phyloP scores from a whole-genome alignment of 192 early-diverging fungal genomes.

The Coemansia sp. region DNA sequence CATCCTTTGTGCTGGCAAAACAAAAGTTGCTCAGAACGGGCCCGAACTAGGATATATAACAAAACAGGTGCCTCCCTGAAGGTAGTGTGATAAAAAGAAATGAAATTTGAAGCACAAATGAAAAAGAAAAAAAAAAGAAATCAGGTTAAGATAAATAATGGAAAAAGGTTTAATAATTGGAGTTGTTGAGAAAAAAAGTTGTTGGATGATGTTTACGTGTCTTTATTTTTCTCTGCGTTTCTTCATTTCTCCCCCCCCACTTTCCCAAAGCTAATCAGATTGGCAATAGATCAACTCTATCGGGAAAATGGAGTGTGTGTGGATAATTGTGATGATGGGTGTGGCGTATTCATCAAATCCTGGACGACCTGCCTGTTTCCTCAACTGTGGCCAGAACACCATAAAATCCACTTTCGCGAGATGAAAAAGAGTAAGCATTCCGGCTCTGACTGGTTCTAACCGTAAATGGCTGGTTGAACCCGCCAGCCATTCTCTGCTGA shows the following conservation, averaged over 20 bases:
- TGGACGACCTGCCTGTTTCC: neutral
- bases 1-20: conserved; percentile 7
- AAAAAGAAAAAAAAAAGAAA: conserved; percentile 1
- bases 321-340: no score
- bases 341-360: no score
- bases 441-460: neutral
- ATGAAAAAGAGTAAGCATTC: neutral
- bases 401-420: conserved; percentile 11
- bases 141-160: neutral
- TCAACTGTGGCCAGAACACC: neutral
- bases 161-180: neutral
- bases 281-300: no score
- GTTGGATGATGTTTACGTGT: no score
- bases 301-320: no score
- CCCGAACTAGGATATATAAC: neutral
- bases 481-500: neutral
- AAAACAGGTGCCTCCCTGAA: neutral
- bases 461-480: no score
- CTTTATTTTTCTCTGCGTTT: no score
- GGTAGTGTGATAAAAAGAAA: conserved; percentile 2
- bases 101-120: neutral
- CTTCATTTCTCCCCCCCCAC: no score
- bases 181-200: no score
- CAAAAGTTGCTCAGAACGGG: neutral
- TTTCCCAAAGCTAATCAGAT: no score